A percentile compares a stretch with the other conserved stretches of the same genome.
phyloP scores from a whole-genome alignment of 768 basidiomycete species.

The Xerocomellus intermedius region DNA sequence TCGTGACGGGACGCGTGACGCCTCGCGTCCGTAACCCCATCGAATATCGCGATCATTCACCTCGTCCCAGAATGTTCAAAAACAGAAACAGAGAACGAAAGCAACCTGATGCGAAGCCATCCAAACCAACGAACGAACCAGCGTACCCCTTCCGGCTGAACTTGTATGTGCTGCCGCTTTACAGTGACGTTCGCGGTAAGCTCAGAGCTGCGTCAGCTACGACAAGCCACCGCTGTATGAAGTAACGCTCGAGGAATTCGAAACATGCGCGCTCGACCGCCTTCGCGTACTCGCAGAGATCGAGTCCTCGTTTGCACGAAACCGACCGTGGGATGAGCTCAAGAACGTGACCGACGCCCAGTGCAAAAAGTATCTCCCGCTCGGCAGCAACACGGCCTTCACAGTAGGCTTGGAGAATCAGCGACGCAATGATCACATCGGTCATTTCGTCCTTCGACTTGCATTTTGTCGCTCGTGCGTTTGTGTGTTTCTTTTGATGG shows the following conservation, averaged over 20 bases:
- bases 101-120: not conserved
- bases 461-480: slow-evolving; percentile 97
- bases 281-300: slow-evolving; percentile 88
- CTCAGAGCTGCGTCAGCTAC: slow-evolving; percentile 56
- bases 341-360: slow-evolving; percentile 59
- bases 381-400: slow-evolving; percentile 57
- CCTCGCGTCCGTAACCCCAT: slow-evolving; percentile 23
- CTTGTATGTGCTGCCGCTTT: slow-evolving; percentile 55
- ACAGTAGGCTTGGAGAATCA: slow-evolving; percentile 53
- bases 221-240: slow-evolving; percentile 82
- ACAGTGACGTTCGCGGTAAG: not conserved
- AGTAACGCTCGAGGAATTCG: slow-evolving; percentile 94
- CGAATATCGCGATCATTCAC: not conserved
- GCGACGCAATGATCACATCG: slow-evolving; percentile 79
- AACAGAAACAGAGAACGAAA: slow-evolving; percentile 14
- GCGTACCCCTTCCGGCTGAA: slow-evolving; percentile 70
- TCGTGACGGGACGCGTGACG: slow-evolving; percentile 28
- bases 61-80: slow-evolving; percentile 19
- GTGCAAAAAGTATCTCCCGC: slow-evolving; percentile 72
- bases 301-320: slow-evolving; percentile 83
- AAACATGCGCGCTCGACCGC: slow-evolving; percentile 84
- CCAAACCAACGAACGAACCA: not conserved
- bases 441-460: slow-evolving; percentile 90
- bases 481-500: not conserved
- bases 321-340: slow-evolving; percentile 77